These are phyloP conservation scores for Cystobasidium slooffiae DNA, from an alignment of 1,284 basidiomycete genomes.

Conservation along the genomic window DNA sequence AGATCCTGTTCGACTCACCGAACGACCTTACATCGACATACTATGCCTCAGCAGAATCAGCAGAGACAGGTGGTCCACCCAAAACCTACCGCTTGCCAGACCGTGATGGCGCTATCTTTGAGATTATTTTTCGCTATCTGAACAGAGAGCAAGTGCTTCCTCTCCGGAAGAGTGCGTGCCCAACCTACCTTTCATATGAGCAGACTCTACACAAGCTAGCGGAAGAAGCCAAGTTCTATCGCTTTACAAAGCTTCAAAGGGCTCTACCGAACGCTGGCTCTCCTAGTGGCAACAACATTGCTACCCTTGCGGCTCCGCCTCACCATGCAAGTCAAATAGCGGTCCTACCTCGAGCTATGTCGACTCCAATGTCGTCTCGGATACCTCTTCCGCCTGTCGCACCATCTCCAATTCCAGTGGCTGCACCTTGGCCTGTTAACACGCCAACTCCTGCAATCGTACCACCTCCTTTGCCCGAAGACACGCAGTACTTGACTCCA, in stretches of 20 bases:
- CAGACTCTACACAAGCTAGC: conserved; percentile 37
- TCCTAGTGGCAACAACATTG: background rate
- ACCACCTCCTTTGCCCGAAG: too few relatives aligned
- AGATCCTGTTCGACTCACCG: conserved; percentile 39
- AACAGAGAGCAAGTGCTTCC: conserved; percentile 40
- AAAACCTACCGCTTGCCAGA: conserved; percentile 35
- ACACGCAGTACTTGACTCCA: too few relatives aligned
- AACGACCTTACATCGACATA: conserved; percentile 44
- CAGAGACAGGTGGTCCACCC: conserved; percentile 7
- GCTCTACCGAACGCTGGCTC: conserved; percentile 18
- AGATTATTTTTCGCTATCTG: conserved; percentile 40
- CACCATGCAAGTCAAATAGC: background rate
- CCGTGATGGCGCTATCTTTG: conserved; percentile 37
- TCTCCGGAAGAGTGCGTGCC: conserved; percentile 22
- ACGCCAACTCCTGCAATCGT: background rate
- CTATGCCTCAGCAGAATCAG: conserved; percentile 32
- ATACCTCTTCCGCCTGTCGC: conserved; percentile 8
- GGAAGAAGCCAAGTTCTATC: conserved; percentile 42
- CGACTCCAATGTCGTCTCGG: background rate
- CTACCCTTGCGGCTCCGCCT: background rate
- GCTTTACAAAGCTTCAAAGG: conserved; percentile 31
- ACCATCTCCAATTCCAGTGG: background rate
- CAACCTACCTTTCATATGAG: conserved; percentile 40
- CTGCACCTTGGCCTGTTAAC: background rate
- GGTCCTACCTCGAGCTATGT: background rate